A percentile compares a stretch with the other conserved stretches of the same genome.
These are phyloP conservation scores for Megacollybia marginata DNA, from an alignment of 768 basidiomycete genomes.

Conservation along the genomic window DNA sequence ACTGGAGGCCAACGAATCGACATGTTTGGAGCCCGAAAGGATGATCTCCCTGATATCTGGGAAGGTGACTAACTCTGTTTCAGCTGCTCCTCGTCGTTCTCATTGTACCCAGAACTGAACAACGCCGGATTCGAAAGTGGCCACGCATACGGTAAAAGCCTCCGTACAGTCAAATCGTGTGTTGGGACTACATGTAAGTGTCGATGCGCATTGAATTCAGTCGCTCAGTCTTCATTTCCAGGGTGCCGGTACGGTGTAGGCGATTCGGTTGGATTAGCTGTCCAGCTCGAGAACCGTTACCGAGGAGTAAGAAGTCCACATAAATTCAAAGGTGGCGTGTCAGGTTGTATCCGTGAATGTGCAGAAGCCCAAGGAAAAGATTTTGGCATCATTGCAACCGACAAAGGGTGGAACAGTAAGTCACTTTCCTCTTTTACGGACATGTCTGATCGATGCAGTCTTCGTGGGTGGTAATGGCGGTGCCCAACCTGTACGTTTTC, in stretches of 20 bases:
- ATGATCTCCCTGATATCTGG: conserved; percentile 60
- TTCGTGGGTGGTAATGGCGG: conserved; percentile 72
- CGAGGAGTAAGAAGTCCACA: conserved; percentile 64
- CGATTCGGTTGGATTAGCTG: conserved; percentile 68
- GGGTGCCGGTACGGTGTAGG: conserved; percentile 68
- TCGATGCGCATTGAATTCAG: too few relatives aligned
- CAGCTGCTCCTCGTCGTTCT: background rate
- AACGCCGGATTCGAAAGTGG: conserved; percentile 69
- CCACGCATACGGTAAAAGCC: conserved; percentile 63
- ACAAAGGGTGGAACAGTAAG: conserved; percentile 71
- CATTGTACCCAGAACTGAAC: conserved; percentile 49
- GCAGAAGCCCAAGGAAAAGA: conserved; percentile 73
- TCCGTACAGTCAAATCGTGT: conserved; percentile 73
- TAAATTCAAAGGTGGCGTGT: conserved; percentile 72
- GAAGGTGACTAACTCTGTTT: background rate
- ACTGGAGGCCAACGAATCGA: conserved; percentile 53
- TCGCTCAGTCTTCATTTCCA: background rate
- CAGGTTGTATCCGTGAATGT: conserved; percentile 69
- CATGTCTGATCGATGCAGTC: conserved; percentile 23
- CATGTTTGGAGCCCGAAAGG: conserved; percentile 63
- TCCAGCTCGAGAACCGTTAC: conserved; percentile 66
- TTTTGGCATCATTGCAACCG: conserved; percentile 71
- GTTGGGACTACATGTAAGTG: conserved; percentile 52
- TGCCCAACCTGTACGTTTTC: conserved; percentile 28
- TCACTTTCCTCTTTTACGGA: conserved; percentile 2